Evolutionary conservation across 2,329 filamentous ascomycete genomes (phyloP).

Genomic region (Canariomyces notabilis): DNA sequence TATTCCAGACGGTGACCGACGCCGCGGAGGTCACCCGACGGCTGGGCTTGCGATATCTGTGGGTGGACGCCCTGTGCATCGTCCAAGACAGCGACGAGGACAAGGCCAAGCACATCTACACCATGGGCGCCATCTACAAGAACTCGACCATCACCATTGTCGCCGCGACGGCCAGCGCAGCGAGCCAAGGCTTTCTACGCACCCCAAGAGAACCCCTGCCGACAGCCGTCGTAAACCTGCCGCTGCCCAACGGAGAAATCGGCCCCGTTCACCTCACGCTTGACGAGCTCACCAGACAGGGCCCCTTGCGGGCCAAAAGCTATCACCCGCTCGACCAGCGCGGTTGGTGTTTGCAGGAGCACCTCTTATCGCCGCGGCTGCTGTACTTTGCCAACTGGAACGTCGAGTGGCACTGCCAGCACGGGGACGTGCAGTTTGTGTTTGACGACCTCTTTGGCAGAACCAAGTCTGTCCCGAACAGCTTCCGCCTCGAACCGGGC

Average conservation of each 20-base stretch:
- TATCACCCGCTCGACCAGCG: background rate
- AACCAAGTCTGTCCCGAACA: too few relatives aligned
- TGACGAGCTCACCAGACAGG: background rate
- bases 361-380: constrained; percentile 2
- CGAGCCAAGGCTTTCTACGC: background rate
- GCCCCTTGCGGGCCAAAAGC: background rate
- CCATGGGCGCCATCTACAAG: constrained; percentile 2
- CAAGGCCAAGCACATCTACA: background rate
- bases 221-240: background rate
- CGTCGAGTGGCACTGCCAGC: background rate
- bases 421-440: background rate
- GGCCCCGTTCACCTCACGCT: background rate
- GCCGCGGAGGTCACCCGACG: background rate
- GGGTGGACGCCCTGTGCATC: constrained; percentile 1
- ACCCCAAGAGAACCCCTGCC: background rate
- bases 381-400: background rate
- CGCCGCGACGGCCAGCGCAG: background rate
- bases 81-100: background rate
- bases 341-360: constrained; percentile 6
- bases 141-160: background rate
- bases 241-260: background rate
- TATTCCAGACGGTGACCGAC: background rate
- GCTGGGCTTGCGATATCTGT: background rate
- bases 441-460: background rate
- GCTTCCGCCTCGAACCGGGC: background rate